Base-by-base conservation (phyloP, 768 basidiomycete genomes). In the Boletus rufocinnamomeus region DNA sequence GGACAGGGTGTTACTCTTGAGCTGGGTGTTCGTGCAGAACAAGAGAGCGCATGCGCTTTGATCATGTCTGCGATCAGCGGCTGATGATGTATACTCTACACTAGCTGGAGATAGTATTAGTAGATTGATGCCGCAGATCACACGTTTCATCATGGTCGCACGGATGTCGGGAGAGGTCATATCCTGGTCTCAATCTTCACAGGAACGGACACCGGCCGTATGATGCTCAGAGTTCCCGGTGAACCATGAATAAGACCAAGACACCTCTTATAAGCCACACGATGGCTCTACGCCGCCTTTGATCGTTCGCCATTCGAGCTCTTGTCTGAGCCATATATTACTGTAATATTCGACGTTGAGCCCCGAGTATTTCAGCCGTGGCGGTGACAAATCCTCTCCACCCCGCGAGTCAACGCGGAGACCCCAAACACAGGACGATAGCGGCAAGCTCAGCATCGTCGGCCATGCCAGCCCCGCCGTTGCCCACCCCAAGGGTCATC, bases 1-100 rank as follows among this genome's bases (percentile, higher is more conserved):
- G 94, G 92, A 17, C 81, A 88, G 63, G 97, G 97, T 10, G 97
- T 99, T 19, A 95, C 94, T 34, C 77, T 99, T 57, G 95, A 98
- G 76, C 76, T 99, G 44, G 81, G 83, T 30, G 95, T 96, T 23
- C 86, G 96, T 50, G 95, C 95, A 52, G 97, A 99, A 73, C 88
- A 89, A 75, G 85, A 91, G 70, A 85, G 85, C 63, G 92, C 87
- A 7, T 94, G 92, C 68, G 82, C 86, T 63, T 83, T 99, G 50
- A 93, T 98, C 23, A 82, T 99, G 58, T 83, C 90, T 37, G 96
- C 97, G 47, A 94, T 99, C 65, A 85, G 87, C 62, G 86, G 87
- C 62, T 89, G 72, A 52, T 40, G 47, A 74, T 34, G 35, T 30
- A 9, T 44, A 34, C 40, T 30, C 13, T 51, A 19, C 17, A 10